These are phyloP conservation scores for Cladorrhinum samala DNA, from an alignment of 495 filamentous ascomycete species.

Conservation along the genomic window DNA sequence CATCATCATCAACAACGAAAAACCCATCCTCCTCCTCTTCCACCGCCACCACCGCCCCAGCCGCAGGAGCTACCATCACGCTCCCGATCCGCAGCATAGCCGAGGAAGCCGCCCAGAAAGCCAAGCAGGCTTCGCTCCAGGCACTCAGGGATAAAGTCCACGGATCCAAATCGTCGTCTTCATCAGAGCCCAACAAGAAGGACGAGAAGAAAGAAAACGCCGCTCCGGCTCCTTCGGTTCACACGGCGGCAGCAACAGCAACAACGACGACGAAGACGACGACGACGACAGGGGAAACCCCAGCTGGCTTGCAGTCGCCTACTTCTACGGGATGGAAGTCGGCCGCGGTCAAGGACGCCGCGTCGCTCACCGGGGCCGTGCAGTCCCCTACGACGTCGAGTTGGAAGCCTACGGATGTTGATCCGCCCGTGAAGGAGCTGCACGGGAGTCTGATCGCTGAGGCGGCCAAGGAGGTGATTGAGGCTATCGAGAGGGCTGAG, in stretches of 20 bases:
- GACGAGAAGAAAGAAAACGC: not conserved
- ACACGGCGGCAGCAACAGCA: not conserved
- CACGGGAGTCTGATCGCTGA: constrained; percentile 24
- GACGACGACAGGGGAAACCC: not conserved
- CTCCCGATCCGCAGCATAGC: constrained; percentile 59
- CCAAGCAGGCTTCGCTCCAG: constrained; percentile 44
- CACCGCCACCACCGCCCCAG: constrained; percentile 15
- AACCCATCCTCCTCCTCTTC: no score
- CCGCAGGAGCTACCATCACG: constrained; percentile 24
- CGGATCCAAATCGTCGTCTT: constrained; percentile 17
- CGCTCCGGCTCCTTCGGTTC: no score
- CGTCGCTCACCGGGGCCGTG: constrained; percentile 19
- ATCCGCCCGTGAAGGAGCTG: constrained; percentile 27
- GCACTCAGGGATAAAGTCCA: constrained; percentile 32
- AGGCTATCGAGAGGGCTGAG: constrained; percentile 32
- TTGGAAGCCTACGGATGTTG: constrained; percentile 39
- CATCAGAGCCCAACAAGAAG: not conserved
- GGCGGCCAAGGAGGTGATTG: constrained; percentile 32
- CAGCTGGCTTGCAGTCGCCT: constrained; percentile 31
- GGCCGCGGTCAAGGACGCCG: not conserved
- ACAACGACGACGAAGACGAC: not conserved
- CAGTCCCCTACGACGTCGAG: constrained; percentile 41
- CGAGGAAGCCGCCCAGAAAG: constrained; percentile 64
- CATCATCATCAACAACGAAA: constrained; percentile 17
- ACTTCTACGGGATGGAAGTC: constrained; percentile 31